Base-by-base conservation (phyloP, 2,329 filamentous ascomycete genomes). In the Fusarium floridanum region DNA sequence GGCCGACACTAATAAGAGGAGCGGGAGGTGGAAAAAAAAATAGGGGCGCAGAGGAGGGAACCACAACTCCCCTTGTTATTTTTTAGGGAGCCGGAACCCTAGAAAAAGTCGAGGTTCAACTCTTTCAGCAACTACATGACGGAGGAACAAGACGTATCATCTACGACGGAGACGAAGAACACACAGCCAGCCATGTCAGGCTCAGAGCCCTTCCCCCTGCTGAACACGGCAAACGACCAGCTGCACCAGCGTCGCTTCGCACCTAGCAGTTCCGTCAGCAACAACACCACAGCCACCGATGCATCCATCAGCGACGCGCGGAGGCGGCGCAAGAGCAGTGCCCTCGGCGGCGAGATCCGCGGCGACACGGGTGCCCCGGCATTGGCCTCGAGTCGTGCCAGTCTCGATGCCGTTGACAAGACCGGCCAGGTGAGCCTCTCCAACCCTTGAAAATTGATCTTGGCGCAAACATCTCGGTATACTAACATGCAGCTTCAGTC, bases 311-410 rank as follows among this genome's bases (percentile, higher is more conserved):
- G 80, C 65, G 77, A 79, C 57, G 78, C 84, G 55, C 86, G 86
- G 74, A 85, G 88, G 66, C 85, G 88, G 74, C 86, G 89, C 72
- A 90, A 90, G 84, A 89, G 88, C 70, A 90, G 88, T 81, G 86
- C 84, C 37, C 82, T 90, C 45, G 88, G 87, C 72, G 83, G 83
- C 68, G 87, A 89, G 63, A 85, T 90, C 70, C 86, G 85, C 59
- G 88, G 88, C 72, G 88, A 90, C 76, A 90, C 87, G 27, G 88
- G 88, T 70, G 87, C 86, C 41, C 88, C 88, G 20, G 87, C 87
- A 61, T 81, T 90, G 75, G 87, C 88, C 68, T 87, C 88, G 29
- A 88, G 87, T 75, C 83, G 86, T 45, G 85, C 86, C 72, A 87
- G 85, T 77, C 82, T 88, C 59, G 76, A 76, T 62, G 78, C 77